phyloP scores from a whole-genome alignment of 495 filamentous ascomycete genomes.

The Bacidia gigantensis region DNA sequence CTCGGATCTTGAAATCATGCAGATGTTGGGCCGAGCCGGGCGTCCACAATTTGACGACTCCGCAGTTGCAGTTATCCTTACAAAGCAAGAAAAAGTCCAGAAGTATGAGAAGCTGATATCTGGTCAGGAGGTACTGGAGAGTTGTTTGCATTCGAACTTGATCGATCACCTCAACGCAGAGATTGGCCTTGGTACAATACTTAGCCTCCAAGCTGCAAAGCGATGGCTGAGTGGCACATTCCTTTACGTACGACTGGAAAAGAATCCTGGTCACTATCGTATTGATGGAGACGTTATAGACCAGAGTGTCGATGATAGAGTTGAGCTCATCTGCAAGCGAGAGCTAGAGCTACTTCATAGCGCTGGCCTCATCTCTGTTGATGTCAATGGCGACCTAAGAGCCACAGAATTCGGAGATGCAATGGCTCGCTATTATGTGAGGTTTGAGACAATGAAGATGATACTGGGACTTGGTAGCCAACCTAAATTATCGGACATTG shows the following conservation, averaged over 20 bases:
- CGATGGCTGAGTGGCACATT: slow-evolving; percentile 81
- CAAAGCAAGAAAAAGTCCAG: slow-evolving; percentile 47
- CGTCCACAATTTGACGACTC: slow-evolving; percentile 84
- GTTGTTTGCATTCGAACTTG: slow-evolving; percentile 71
- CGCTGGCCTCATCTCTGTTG: slow-evolving; percentile 38
- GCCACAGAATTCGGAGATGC: slow-evolving; percentile 72
- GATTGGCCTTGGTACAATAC: slow-evolving; percentile 72
- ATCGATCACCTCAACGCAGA: slow-evolving; percentile 94
- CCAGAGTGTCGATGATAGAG: slow-evolving; percentile 46
- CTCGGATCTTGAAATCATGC: slow-evolving; percentile 88
- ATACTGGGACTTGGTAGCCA: slow-evolving; percentile 49
- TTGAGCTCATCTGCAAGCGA: slow-evolving; percentile 70
- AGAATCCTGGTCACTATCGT: slow-evolving; percentile 69
- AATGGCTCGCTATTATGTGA: slow-evolving; percentile 88
- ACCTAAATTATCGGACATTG: slow-evolving; percentile 55
- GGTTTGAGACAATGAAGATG: slow-evolving; percentile 78
- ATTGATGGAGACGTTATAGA: slow-evolving; percentile 45
- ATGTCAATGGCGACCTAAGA: slow-evolving; percentile 31
- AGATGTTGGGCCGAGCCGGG: slow-evolving; percentile 92
- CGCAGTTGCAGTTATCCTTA: slow-evolving; percentile 80
- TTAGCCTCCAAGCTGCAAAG: slow-evolving; percentile 54
- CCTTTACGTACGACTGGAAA: slow-evolving; percentile 64
- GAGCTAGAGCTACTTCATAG: slow-evolving; percentile 60
- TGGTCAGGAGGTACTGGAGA: slow-evolving; percentile 75
- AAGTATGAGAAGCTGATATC: slow-evolving; percentile 75